A percentile compares a stretch with the other conserved stretches of the same genome.
Evolutionary conservation across 345 rosid species (phyloP).

Genomic region (Dipteronia sinensis): DNA sequence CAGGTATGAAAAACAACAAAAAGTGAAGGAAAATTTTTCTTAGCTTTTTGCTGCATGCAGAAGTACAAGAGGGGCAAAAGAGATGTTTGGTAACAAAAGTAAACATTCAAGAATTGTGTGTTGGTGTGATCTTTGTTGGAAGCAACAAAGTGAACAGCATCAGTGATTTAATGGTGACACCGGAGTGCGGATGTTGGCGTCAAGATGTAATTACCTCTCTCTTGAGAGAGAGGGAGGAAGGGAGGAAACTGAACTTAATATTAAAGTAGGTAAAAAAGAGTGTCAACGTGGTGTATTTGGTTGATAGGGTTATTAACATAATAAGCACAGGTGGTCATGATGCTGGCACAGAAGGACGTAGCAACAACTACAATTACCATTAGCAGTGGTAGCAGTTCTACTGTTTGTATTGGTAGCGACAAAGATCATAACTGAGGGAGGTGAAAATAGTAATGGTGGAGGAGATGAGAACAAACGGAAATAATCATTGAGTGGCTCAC

Average conservation of each 20-base stretch:
- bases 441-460: background rate
- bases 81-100: background rate
- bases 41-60: conserved; percentile 1
- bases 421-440: background rate
- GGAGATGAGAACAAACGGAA: background rate
- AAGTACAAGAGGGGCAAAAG: background rate
- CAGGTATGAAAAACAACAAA: background rate
- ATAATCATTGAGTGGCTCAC: background rate
- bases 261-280: background rate
- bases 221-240: background rate
- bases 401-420: background rate
- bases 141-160: background rate
- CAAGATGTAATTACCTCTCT: background rate
- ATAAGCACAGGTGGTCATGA: background rate
- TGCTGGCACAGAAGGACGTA: background rate
- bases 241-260: background rate
- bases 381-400: background rate
- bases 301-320: too few species aligned
- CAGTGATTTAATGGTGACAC: background rate
- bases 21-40: background rate
- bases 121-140: background rate
- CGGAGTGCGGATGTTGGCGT: background rate
- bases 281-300: background rate
- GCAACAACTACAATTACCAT: background rate
- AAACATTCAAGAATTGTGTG: conserved; percentile 9